Evolutionary conservation across 805 yeast genomes (phyloP), one percentile per base, ranked within the genome.

Genomic region (Yamadazyma philogaea): DNA sequence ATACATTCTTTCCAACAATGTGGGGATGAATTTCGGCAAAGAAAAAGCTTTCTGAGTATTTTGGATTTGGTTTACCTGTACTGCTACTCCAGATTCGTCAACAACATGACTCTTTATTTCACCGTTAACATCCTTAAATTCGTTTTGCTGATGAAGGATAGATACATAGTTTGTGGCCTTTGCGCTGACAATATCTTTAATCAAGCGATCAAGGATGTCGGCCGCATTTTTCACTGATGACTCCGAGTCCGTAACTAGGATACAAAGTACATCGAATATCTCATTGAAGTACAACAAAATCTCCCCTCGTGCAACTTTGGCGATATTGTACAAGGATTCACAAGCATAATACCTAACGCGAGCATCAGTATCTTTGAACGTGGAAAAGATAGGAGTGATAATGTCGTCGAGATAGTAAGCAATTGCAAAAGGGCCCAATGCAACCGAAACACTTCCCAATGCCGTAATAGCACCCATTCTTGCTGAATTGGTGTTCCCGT

Each of bases 351-450:
- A 93, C 42, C 99, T 74, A 7, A 93, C 99, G 51, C 95, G 79
- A n/a, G 96, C 91, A 60, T 93, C 96, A 46, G 93, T 96, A 57
- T 93, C 99, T 38, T 95, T 91, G 61, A 93, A 93, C 45, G 97
- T 91, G 0, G 96, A 91, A 53, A 93, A 70, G 11, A 93, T 96
- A 0, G 99, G 97, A 47, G 87, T 93, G 48, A 93, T 79, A 44
- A 93, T 89, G 40, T 81, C 86, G 45, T 87, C 93, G 37, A 93
- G 64, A 55, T 87, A 91, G 43, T 70, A 69, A 0, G 96, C 93
- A 27, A 93, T 87, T 37, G 90, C 91, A 51, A 79, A 79, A 31
- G 77, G 75, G 1, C 98, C 97, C 22, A 93, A 65, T 0, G 98
- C 98, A 43, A 93, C 90, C 0, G 96, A 89, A 3, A 89, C 93